A percentile compares a stretch with the other conserved stretches of the same genome.
These are phyloP conservation scores for Cryptosporidium meleagridis DNA, from an alignment of 169 alveolate genomes.

Conservation along the genomic window DNA sequence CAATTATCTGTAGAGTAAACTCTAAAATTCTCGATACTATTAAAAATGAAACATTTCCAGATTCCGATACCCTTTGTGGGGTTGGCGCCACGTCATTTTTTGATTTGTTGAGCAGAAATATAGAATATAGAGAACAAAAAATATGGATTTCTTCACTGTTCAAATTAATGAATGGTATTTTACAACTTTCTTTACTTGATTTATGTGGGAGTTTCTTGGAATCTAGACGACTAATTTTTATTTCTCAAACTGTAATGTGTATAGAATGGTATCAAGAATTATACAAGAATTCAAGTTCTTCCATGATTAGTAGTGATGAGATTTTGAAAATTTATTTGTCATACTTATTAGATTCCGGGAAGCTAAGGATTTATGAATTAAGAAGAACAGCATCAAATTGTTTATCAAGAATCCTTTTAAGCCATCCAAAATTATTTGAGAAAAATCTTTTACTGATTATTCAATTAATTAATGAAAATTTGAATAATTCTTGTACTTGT, in stretches of 20 bases:
- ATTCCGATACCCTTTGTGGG: neutral
- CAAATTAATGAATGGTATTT: conserved; percentile 4
- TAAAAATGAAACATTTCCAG: neutral
- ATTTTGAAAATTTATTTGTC: neutral
- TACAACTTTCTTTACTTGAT: conserved; percentile 4
- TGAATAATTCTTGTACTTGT: neutral
- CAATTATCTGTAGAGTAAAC: neutral
- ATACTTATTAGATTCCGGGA: neutral
- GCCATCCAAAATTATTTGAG: conserved; percentile 14
- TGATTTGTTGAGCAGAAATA: neutral
- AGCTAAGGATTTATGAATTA: neutral
- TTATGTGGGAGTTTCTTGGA: conserved; percentile 28
- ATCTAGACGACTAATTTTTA: neutral
- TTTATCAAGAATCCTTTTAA: conserved; percentile 21
- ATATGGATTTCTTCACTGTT: conserved; percentile 18
- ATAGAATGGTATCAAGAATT: conserved; percentile 29
- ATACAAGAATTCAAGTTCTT: neutral
- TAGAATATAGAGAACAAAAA: neutral
- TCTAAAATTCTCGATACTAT: neutral
- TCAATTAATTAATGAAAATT: neutral
- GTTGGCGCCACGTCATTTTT: neutral
- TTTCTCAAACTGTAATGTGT: neutral
- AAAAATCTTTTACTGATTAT: neutral
- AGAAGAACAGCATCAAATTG: conserved; percentile 3
- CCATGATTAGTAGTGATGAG: neutral